Evolutionary conservation across 805 yeast genomes (phyloP).

Genomic region (Priceomyces fermenticarens): DNA sequence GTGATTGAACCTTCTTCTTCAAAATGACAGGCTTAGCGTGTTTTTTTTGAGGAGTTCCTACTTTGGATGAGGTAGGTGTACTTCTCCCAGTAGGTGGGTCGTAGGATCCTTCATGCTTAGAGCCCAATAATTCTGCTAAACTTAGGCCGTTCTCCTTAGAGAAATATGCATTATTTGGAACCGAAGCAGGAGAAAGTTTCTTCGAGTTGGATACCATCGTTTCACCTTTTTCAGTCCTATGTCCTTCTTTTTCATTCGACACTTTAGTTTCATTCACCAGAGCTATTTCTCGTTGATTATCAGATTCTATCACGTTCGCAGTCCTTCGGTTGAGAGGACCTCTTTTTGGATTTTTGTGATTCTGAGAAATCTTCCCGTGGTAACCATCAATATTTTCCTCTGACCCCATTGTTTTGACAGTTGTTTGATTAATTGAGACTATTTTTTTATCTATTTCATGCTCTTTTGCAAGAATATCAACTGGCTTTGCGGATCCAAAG

Average conservation of each 20-base stretch:
- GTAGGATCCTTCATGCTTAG: slow-evolving; percentile 9
- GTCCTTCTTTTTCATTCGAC: slow-evolving; percentile 4
- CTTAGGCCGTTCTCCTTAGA: slow-evolving; percentile 27
- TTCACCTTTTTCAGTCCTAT: not conserved
- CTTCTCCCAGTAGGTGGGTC: slow-evolving; percentile 13
- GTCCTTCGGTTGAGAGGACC: not conserved
- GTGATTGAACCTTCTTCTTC: slow-evolving; percentile 27
- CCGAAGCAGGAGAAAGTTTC: slow-evolving; percentile 18
- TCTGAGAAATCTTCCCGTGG: slow-evolving; percentile 8
- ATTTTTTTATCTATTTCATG: slow-evolving; percentile 53
- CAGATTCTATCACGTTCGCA: not conserved
- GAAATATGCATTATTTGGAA: slow-evolving; percentile 14
- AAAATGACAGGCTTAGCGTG: slow-evolving; percentile 34
- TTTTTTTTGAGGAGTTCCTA: slow-evolving; percentile 21
- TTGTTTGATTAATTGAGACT: slow-evolving; percentile 29
- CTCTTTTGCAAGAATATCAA: slow-evolving; percentile 66
- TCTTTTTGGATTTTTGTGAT: slow-evolving; percentile 3
- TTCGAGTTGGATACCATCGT: not conserved
- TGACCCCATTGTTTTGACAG: slow-evolving; percentile 25
- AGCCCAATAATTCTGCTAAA: slow-evolving; percentile 37
- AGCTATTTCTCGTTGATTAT: slow-evolving; percentile 9
- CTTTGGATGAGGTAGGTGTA: slow-evolving; percentile 12
- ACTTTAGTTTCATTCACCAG: slow-evolving; percentile 18
- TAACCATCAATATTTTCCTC: slow-evolving; percentile 6
- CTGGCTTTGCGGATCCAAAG: slow-evolving; percentile 84